Conservation (phyloP, 2,329 filamentous ascomycete genomes). For the Trichophyton verrucosum region DNA sequence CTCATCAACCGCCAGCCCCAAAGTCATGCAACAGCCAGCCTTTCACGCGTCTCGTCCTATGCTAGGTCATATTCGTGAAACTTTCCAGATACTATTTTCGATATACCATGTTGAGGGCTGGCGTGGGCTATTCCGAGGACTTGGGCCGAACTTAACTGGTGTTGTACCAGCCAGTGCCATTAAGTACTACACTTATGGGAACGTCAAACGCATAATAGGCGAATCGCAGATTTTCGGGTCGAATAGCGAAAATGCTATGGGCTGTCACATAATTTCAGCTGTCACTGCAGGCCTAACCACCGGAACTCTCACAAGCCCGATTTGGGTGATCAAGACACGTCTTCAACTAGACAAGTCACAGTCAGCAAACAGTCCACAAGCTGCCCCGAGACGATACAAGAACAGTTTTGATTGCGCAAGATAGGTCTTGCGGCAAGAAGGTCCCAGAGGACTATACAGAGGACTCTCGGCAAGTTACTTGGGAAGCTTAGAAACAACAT, state of each 20-base stretch:
- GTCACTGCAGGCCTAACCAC: slow-evolving; percentile 70
- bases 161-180: slow-evolving; percentile 83
- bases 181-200: slow-evolving; percentile 89
- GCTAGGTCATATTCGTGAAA: slow-evolving; percentile 59
- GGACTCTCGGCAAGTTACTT: slow-evolving; percentile 85
- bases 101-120: slow-evolving; percentile 73
- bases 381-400: slow-evolving; percentile 54
- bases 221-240: slow-evolving; percentile 1
- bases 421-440: slow-evolving; percentile 70
- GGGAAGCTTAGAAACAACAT: slow-evolving; percentile 74
- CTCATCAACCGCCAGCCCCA: not conserved
- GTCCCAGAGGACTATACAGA: slow-evolving; percentile 69
- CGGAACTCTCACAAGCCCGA: slow-evolving; percentile 84
- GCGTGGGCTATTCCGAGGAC: slow-evolving; percentile 81
- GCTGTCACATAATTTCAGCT: slow-evolving; percentile 67
- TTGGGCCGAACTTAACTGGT: slow-evolving; percentile 79
- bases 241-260: slow-evolving; percentile 41
- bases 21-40: not conserved
- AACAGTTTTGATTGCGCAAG: slow-evolving; percentile 79
- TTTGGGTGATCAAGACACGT: slow-evolving; percentile 92
- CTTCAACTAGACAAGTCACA: slow-evolving; percentile 83
- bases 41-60: not conserved
- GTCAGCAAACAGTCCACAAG: slow-evolving; percentile 37
- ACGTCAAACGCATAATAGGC: slow-evolving; percentile 59
- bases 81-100: slow-evolving; percentile 67